A percentile compares a stretch with the other conserved stretches of the same genome.
Conservation (phyloP, 2,329 filamentous ascomycete genomes). For the Graphilbum fragrans region DNA sequence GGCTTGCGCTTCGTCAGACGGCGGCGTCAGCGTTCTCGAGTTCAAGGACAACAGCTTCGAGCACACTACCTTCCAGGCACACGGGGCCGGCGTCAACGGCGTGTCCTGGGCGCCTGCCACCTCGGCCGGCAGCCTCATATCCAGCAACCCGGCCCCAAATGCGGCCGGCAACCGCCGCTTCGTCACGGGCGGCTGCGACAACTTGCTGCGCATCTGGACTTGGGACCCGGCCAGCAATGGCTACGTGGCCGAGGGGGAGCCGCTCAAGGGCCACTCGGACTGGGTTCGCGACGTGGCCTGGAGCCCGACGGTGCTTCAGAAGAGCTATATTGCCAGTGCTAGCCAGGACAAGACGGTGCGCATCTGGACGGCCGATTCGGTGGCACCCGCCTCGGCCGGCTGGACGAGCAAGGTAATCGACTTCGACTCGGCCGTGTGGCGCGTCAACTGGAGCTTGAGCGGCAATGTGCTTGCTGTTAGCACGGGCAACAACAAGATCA, state of each 20-base stretch:
- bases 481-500: slow-evolving; percentile 92
- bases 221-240: slow-evolving; percentile 50
- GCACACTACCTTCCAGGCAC: slow-evolving; percentile 79
- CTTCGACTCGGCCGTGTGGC: slow-evolving; percentile 86
- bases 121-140: slow-evolving; percentile 72
- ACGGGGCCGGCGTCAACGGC: slow-evolving; percentile 88
- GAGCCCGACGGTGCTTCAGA: slow-evolving; percentile 89
- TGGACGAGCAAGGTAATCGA: slow-evolving; percentile 80
- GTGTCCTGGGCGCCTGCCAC: slow-evolving; percentile 90
- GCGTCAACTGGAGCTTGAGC: slow-evolving; percentile 94
- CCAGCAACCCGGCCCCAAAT: slow-evolving; percentile 47
- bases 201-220: slow-evolving; percentile 85
- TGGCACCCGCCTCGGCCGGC: slow-evolving; percentile 39
- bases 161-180: slow-evolving; percentile 63
- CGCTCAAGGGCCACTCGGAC: slow-evolving; percentile 74
- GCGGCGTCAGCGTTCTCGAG: slow-evolving; percentile 85
- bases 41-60: slow-evolving; percentile 85
- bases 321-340: slow-evolving; percentile 92
- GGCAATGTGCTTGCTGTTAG: slow-evolving; percentile 93
- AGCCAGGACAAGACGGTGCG: slow-evolving; percentile 94
- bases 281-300: slow-evolving; percentile 98
- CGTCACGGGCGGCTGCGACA: slow-evolving; percentile 91
- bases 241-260: slow-evolving; percentile 42
- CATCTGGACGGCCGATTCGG: slow-evolving; percentile 75
- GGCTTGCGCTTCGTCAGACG: slow-evolving; percentile 88